Evolutionary conservation across 2,329 filamentous ascomycete species (phyloP), one percentile per base, ranked within the genome.

Genomic region (Calonectria montana): DNA sequence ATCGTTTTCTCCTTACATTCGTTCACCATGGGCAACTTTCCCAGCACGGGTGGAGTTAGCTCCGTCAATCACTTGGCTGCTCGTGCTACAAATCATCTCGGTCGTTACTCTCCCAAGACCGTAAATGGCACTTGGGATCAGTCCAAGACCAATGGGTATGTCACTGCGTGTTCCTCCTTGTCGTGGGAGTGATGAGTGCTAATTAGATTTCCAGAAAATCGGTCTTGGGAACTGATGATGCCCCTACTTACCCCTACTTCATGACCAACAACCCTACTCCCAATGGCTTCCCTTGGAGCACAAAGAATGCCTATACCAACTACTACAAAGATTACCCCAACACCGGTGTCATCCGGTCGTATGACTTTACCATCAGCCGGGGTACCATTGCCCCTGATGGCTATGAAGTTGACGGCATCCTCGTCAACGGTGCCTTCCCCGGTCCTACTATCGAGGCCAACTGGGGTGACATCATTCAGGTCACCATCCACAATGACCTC

Each of bases 401-500:
- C 23, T 89, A 90, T 67, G 79, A 87, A 65, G 70, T 85, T 81
- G 70, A 83, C 5, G 87, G 86, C 4, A 87, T 95, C 71, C 85
- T 94, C 35, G 84, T 94, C 79, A 93, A 93, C 79, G 89, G 89
- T 10, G 87, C 90, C 50, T 92, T 90, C 72, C 93, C 93, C 1
- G 93, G 92, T 0, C 93, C 93, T 1, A 85, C 87, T 16, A 90
- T 95, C 66, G 87, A 88, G 71, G 91, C 89, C 21, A 88, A 91
- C 80, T 92, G 90, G 90, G 90, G 90, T 45, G 90, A 92, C 76
- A 88, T 83, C 29, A 87, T 91, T 55, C 84, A 93, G 66, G 89
- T 94, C 50, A 91, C 91, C 35, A 88, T 96, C 67, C 88, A 90
- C 82, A 97, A 97, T 82, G 89, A 91, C 62, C 89, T 95, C 15